Evolutionary conservation across 1,284 basidiomycete species (phyloP).

Genomic region (Singerocomus rubriflavus): DNA sequence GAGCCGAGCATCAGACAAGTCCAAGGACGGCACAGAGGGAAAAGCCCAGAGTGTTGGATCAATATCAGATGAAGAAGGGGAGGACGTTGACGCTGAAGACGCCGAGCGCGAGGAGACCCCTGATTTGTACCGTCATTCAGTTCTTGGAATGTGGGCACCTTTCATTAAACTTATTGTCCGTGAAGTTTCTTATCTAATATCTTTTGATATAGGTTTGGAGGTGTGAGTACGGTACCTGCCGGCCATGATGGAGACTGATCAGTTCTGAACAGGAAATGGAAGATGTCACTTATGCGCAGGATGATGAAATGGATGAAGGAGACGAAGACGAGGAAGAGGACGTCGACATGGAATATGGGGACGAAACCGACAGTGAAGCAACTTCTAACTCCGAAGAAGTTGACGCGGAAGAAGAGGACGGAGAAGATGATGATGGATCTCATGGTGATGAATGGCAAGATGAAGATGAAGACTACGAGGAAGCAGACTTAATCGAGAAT

Average conservation of each 20-base stretch:
- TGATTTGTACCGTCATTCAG: constrained; percentile 95
- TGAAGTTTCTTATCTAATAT: neutral
- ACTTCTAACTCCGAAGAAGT: constrained; percentile 71
- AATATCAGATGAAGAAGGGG: constrained; percentile 59
- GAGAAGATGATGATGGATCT: constrained; percentile 56
- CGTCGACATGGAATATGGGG: constrained; percentile 84
- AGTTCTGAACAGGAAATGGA: constrained; percentile 69
- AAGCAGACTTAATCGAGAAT: constrained; percentile 53
- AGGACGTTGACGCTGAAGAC: constrained; percentile 45
- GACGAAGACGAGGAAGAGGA: constrained; percentile 79
- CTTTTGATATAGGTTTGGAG: constrained; percentile 58
- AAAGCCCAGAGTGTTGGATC: constrained; percentile 59
- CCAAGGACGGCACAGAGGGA: constrained; percentile 53
- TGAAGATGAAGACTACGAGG: constrained; percentile 63
- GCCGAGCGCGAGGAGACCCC: constrained; percentile 76
- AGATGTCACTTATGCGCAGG: constrained; percentile 62
- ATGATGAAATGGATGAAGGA: constrained; percentile 80
- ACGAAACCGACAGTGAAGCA: constrained; percentile 77
- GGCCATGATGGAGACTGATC: constrained; percentile 1
- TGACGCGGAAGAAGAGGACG: constrained; percentile 56
- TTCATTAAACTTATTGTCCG: neutral
- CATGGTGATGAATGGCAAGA: constrained; percentile 67
- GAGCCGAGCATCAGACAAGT: constrained; percentile 77
- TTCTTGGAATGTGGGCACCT: constrained; percentile 83
- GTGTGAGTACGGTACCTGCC: constrained; percentile 50